Evolutionary conservation across 345 rosid genomes (phyloP), one percentile per base, ranked within the genome.

Genomic region (Chamaenerion angustifolium): DNA sequence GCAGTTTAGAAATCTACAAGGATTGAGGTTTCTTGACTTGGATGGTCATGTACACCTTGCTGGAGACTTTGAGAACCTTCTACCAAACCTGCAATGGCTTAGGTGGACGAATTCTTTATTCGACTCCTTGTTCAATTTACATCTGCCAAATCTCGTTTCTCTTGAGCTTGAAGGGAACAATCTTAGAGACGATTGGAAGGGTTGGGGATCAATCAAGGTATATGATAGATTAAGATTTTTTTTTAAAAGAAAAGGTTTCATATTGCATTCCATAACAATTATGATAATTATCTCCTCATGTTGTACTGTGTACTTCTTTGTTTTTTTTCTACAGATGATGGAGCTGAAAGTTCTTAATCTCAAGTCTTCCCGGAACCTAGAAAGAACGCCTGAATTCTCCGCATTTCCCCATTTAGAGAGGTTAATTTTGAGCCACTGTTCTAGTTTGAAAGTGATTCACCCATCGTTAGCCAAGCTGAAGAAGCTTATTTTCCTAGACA

Each of bases 331-430:
- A 25, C 15, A 40, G 46, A 40, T 17, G 46, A 52, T 16, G 46
- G 41, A 52, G 46, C 46, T 52, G 35, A 52, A 52, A 19, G 46
- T 41, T 52, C 56, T 52, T 16, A 42, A 40, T 13, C 37, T 52
- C 31, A 52, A 25, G 43, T 8, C 40, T 21, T 52, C 45, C 12
- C 2, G 10, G 9, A 21, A 50, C 12, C 46, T 52, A 17, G 17
- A 4, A 5, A 41, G 12, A 52, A 52, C 56, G 40, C 56, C 56
- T 2, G 9, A 42, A 4, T 52, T 52, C 16, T 18, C 31, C 19
- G 10, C 27, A 10, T 42, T 40, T 42, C 10, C 11, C 27, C 15
- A 16, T 17, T 41, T 52, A 45, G 56, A 52, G 46, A 40, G 35
- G 46, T 12, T 52, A 42, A 52, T 31, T 52, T 23, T 42, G 8